These are phyloP conservation scores for Ophiocordyceps sinensis DNA, from an alignment of 2,329 filamentous ascomycete genomes.

Conservation along the genomic window DNA sequence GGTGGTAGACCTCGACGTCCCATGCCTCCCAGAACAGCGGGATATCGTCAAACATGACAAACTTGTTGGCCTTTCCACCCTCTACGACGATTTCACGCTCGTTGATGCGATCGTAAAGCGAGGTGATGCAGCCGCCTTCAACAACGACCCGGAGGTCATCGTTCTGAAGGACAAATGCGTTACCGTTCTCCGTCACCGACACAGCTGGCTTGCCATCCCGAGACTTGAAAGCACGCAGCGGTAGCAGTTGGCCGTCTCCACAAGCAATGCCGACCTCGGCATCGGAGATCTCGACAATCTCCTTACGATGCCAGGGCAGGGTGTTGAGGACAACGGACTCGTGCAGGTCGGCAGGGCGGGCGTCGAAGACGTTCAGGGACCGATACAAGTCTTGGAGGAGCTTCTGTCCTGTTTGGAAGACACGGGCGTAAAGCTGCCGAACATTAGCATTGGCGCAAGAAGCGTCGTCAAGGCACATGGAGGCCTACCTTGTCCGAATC, in stretches of 20 bases:
- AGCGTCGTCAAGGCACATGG: background rate
- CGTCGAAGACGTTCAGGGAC: conserved; percentile 46
- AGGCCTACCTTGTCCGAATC: conserved; percentile 63
- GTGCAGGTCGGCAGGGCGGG: conserved; percentile 22
- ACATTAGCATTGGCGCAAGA: conserved; percentile 9
- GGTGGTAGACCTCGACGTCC: conserved; percentile 95
- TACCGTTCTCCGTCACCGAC: conserved; percentile 31
- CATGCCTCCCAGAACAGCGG: conserved; percentile 95
- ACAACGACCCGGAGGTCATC: conserved; percentile 61
- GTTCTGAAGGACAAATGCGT: conserved; percentile 69
- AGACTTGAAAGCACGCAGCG: conserved; percentile 34
- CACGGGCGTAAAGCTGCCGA: conserved; percentile 57
- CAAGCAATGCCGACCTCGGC: conserved; percentile 38
- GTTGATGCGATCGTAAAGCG: conserved; percentile 60
- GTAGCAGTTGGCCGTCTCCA: conserved; percentile 38
- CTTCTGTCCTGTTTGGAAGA: conserved; percentile 63
- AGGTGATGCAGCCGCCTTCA: conserved; percentile 64
- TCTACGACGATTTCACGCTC: conserved; percentile 65
- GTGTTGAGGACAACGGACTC: conserved; percentile 63
- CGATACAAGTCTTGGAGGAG: conserved; percentile 56
- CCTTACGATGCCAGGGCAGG: conserved; percentile 68
- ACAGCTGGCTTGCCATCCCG: conserved; percentile 31
- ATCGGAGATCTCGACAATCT: conserved; percentile 52
- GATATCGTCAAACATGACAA: conserved; percentile 94
- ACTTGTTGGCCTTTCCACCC: conserved; percentile 69